These are phyloP conservation scores for Bonia amplexicaulis DNA, from an alignment of 176 grass and related monocot species.

Conservation along the genomic window DNA sequence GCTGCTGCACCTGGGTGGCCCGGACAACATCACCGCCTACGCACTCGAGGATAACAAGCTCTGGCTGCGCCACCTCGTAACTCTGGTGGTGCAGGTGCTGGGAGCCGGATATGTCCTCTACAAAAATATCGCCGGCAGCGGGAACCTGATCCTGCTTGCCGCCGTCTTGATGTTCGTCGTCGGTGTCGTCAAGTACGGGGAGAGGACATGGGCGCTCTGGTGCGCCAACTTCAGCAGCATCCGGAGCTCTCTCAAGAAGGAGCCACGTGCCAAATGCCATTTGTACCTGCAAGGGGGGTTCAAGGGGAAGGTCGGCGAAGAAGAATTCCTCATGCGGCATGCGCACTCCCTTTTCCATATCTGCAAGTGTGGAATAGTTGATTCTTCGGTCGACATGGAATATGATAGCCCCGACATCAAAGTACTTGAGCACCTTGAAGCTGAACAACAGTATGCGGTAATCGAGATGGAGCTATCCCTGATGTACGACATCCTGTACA, in stretches of 20 bases:
- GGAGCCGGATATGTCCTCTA: not conserved
- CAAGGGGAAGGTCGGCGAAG: not conserved
- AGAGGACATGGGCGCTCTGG: not conserved
- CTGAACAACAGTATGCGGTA: not conserved
- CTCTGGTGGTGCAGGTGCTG: not conserved
- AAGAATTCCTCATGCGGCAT: not conserved
- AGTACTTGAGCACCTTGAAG: fast-evolving
- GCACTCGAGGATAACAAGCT: too few relatives aligned
- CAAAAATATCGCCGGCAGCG: not conserved
- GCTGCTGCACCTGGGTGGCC: too few relatives aligned
- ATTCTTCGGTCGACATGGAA: not conserved
- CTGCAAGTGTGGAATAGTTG: not conserved
- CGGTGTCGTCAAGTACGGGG: not conserved
- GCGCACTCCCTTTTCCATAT: not conserved
- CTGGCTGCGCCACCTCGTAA: too few relatives aligned
- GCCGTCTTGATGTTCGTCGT: not conserved
- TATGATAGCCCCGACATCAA: fast-evolving
- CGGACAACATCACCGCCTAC: too few relatives aligned
- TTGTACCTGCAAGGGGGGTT: not conserved
- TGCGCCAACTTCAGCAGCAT: not conserved
- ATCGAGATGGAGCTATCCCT: conserved; percentile 37
- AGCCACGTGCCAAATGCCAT: fast-evolving
- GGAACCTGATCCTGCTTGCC: not conserved
- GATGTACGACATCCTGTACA: conserved; percentile 37
- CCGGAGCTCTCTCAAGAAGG: not conserved